These are phyloP conservation scores for Macrophomina tecta DNA, from an alignment of 2,329 filamentous ascomycete genomes.

Conservation along the genomic window DNA sequence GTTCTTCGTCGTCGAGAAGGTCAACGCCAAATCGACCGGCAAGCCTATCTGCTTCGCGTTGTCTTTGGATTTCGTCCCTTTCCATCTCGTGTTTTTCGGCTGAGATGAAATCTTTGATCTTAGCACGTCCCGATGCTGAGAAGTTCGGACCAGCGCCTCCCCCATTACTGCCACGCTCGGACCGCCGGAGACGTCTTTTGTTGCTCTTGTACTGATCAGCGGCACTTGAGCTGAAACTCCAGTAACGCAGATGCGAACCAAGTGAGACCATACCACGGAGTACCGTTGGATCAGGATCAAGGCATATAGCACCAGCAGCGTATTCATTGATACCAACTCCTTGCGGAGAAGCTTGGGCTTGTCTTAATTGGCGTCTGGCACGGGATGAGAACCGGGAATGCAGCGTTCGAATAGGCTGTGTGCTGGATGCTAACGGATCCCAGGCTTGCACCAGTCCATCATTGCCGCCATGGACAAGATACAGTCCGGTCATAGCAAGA, in stretches of 20 bases:
- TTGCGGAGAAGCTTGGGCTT: conserved; percentile 70
- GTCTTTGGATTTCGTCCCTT: conserved; percentile 70
- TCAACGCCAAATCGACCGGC: conserved; percentile 85
- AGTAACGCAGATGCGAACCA: conserved; percentile 86
- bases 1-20: conserved; percentile 67
- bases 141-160: conserved; percentile 59
- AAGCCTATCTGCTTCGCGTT: conserved; percentile 72
- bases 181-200: conserved; percentile 78
- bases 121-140: conserved; percentile 68
- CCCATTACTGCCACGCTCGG: conserved; percentile 67
- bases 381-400: conserved; percentile 84
- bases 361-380: conserved; percentile 75
- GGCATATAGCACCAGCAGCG: conserved; percentile 79
- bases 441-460: conserved; percentile 95
- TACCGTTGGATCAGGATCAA: conserved; percentile 86
- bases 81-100: conserved; percentile 84
- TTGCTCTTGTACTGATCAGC: conserved; percentile 75
- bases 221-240: conserved; percentile 86
- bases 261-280: conserved; percentile 87
- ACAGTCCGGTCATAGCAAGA: conserved; percentile 81
- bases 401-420: conserved; percentile 80
- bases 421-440: conserved; percentile 87
- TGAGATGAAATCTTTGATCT: conserved; percentile 80
- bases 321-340: conserved; percentile 77
- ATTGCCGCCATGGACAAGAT: conserved; percentile 90